Conservation (phyloP, 768 basidiomycete genomes). For the Boletales sp. region DNA sequence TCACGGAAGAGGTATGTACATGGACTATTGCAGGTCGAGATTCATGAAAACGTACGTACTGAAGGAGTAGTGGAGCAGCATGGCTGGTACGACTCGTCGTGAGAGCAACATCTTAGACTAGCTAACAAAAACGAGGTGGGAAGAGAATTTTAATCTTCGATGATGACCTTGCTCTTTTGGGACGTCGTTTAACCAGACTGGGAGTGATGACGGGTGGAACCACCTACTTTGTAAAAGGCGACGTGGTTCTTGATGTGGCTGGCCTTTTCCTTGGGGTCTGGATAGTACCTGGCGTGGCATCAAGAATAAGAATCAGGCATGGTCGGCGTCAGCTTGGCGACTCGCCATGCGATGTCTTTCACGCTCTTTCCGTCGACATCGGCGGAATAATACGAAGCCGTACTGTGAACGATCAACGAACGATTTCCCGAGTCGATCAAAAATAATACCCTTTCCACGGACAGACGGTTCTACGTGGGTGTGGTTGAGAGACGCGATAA, state of each 20-base stretch:
- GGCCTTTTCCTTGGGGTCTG: conserved; percentile 52
- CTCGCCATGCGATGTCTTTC: conserved; percentile 66
- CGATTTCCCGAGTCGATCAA: too few relatives aligned
- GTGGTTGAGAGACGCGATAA: neutral
- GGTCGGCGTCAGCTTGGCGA: neutral
- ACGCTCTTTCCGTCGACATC: conserved; percentile 44
- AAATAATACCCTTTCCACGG: conserved; percentile 65
- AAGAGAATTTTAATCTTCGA: conserved; percentile 11
- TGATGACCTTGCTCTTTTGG: conserved; percentile 18
- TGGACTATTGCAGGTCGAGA: neutral
- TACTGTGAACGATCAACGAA: conserved; percentile 31
- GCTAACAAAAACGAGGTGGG: neutral
- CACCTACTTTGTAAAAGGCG: conserved; percentile 75
- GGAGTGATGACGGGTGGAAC: neutral
- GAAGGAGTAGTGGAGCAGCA: too few relatives aligned
- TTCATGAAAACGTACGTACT: too few relatives aligned
- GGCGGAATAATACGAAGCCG: conserved; percentile 64
- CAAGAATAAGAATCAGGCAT: neutral
- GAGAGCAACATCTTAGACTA: too few relatives aligned
- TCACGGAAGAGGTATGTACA: neutral
- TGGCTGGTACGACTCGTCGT: too few relatives aligned
- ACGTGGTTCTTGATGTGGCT: conserved; percentile 61
- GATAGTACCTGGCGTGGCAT: conserved; percentile 57
- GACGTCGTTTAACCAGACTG: neutral
- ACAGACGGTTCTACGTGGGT: conserved; percentile 46